Base-by-base conservation (phyloP, 768 basidiomycete species). In the Pisolithus albus region DNA sequence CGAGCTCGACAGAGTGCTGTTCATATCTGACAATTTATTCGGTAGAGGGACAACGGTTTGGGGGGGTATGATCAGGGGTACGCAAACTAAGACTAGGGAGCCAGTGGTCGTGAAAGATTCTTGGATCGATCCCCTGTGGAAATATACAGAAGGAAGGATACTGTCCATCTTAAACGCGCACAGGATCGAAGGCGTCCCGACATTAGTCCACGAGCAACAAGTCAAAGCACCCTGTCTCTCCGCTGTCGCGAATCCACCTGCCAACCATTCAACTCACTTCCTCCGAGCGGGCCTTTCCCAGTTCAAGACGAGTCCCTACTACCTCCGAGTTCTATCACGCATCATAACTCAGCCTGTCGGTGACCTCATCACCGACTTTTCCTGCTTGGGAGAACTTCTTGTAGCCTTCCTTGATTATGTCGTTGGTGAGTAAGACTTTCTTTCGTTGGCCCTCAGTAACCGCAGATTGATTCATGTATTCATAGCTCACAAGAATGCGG, bases 71-170 rank as follows among this genome's bases (percentile, higher is more conserved):
- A 36, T 32, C 11, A 40, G 28, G 28, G 9, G 7, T 28, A 28
- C 9, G 4, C 13, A 34, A 30, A 4, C 30, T 10, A 6, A 30
- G n/a, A 7, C 9, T 16, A 23, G 13, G 19, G 4, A 28, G 9
- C 28, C 28, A 28, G 55, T 53, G 4, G 45, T 54, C 1, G 30
- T 56, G 11, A 56, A 53, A n/a, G 52, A 56, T 16, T 21, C 39
- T 1, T 56, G 45, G 40, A 34, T 54, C 1, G 52, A 54, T 13
- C 55, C 36, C 1, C 11, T 44, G 6, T 21, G 45, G 26, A 26
- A 30, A 23, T 52, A 23, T 7, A 51, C n/a, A 10, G 50, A 51
- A 18, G 50, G 50, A n/a, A 45, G 7, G 7, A 51, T 51, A 19
- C 24, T 51, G 24, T 26, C 11, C 10, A 40, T 39, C 19, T 18